A percentile compares a stretch with the other conserved stretches of the same genome.
Evolutionary conservation across 306 rosid genomes (phyloP).

Genomic region (Echinosophora koreensis): DNA sequence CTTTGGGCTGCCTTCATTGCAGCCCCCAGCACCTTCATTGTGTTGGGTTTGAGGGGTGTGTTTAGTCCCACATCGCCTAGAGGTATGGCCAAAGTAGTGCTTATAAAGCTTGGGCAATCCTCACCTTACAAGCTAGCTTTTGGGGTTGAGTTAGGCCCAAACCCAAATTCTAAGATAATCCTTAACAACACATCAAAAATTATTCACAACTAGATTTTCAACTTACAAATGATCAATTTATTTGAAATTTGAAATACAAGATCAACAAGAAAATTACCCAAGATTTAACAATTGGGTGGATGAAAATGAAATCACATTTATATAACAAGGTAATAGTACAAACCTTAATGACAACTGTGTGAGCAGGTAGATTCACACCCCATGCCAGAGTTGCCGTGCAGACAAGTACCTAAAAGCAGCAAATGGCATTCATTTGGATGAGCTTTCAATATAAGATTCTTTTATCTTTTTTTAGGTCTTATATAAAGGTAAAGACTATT

Average conservation of each 20-base stretch:
- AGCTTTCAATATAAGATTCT: neutral
- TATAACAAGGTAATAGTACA: conserved; percentile 38
- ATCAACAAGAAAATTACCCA: neutral
- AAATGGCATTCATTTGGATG: conserved; percentile 15
- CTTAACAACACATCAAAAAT: neutral
- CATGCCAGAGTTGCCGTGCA: conserved; percentile 99
- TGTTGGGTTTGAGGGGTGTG: too few relatives aligned
- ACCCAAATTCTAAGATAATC: too few relatives aligned
- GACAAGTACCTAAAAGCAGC: conserved; percentile 82
- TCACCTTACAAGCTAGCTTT: too few relatives aligned
- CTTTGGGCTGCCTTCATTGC: too few relatives aligned
- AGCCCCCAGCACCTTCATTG: too few relatives aligned
- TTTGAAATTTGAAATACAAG: conserved; percentile 13
- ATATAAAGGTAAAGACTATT: neutral
- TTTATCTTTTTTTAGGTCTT: neutral
- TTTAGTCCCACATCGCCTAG: too few relatives aligned
- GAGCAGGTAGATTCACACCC: conserved; percentile 99
- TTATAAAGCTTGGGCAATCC: too few relatives aligned
- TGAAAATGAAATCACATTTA: conserved; percentile 22
- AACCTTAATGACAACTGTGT: conserved; percentile 98
- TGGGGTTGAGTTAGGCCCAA: too few relatives aligned
- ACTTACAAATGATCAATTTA: neutral
- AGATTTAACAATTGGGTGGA: conserved; percentile 28
- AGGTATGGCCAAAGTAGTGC: too few relatives aligned
- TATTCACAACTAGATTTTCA: conserved; percentile 17